A percentile compares a stretch with the other conserved stretches of the same genome.
These are phyloP conservation scores for Fennellomyces sp. DNA, from an alignment of 371 early-diverging fungal genomes.

Conservation along the genomic window DNA sequence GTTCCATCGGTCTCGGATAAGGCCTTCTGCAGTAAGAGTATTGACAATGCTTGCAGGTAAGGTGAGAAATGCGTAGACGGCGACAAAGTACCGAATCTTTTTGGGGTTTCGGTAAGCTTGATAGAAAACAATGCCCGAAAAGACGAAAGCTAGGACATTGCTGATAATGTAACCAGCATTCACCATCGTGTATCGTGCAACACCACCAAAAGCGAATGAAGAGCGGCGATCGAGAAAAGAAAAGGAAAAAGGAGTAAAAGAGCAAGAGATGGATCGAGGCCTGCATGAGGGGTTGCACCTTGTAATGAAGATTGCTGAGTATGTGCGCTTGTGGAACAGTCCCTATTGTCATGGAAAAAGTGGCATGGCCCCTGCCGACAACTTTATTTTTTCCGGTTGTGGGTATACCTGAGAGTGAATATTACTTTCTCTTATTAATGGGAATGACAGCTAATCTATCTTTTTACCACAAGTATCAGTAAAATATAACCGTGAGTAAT, in stretches of 20 bases:
- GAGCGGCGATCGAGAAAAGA: not conserved
- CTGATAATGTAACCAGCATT: slow-evolving; percentile 1
- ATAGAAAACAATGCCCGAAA: not conserved
- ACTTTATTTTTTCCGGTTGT: not conserved
- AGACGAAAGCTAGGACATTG: not conserved
- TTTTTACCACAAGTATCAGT: no score
- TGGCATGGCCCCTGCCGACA: not conserved
- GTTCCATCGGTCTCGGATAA: slow-evolving; percentile 19
- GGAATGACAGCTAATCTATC: no score
- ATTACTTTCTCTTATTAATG: no score
- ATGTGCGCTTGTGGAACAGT: not conserved
- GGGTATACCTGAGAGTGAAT: no score
- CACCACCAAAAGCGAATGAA: no score
- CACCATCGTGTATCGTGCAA: not conserved
- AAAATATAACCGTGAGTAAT: no score
- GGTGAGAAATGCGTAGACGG: slow-evolving; percentile 6
- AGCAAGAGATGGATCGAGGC: not conserved
- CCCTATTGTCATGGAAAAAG: no score
- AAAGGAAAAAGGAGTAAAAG: not conserved
- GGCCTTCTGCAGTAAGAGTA: not conserved
- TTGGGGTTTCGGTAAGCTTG: slow-evolving; percentile 15
- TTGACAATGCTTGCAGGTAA: slow-evolving; percentile 18
- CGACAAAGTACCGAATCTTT: slow-evolving; percentile 8
- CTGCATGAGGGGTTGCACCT: not conserved
- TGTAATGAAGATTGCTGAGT: not conserved